Evolutionary conservation across 306 rosid genomes (phyloP).

Genomic region (Betula pendula): DNA sequence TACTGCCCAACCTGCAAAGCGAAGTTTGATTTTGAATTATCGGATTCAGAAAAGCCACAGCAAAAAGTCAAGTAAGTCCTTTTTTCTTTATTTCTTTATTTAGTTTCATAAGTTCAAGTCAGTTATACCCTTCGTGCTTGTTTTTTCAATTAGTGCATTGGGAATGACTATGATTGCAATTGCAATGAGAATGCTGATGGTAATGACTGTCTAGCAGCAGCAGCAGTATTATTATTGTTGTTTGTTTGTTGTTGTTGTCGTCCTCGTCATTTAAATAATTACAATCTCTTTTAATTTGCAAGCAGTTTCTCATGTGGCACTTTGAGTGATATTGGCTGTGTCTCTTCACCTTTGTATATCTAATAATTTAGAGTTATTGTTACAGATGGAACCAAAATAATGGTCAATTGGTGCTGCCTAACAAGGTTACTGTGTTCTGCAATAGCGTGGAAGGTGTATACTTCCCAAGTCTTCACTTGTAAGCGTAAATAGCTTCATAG

Average conservation of each 20-base stretch:
- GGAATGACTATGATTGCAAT: neutral
- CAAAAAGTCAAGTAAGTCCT: constrained; percentile 78
- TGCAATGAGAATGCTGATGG: neutral
- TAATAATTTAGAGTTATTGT: constrained; percentile 34
- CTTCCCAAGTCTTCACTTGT: constrained; percentile 98
- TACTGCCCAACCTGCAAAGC: constrained; percentile 98
- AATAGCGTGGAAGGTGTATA: constrained; percentile 90
- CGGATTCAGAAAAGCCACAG: constrained; percentile 83
- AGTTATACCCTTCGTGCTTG: neutral
- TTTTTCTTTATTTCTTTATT: constrained; percentile 3
- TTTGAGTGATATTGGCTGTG: neutral
- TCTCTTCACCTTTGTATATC: constrained; percentile 19
- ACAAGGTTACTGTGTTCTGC: constrained; percentile 92
- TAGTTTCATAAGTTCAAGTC: neutral
- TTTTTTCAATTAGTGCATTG: neutral
- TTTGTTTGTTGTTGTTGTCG: too few relatives aligned
- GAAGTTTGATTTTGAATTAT: constrained; percentile 89
- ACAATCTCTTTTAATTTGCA: neutral
- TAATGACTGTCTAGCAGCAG: neutral
- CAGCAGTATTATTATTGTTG: neutral
- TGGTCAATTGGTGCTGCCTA: constrained; percentile 61
- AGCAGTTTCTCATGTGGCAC: neutral
- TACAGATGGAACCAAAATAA: constrained; percentile 59
- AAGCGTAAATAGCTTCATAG: constrained; percentile 44
- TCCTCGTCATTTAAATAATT: neutral